Conservation (phyloP, 176 grass and related monocot species). For the Oryza meridionalis region DNA sequence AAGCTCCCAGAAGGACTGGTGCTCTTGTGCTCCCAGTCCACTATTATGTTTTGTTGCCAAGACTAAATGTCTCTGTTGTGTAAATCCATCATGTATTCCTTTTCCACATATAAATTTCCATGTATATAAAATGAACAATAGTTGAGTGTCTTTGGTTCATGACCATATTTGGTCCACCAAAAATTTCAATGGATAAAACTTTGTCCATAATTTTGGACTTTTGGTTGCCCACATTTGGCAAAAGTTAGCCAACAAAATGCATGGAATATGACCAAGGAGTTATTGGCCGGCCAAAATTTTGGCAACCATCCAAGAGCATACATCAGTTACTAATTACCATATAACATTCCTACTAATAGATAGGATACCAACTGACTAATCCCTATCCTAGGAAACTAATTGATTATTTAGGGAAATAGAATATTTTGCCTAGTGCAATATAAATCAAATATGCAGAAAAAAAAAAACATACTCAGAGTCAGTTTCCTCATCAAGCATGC, state of each 20-base stretch:
- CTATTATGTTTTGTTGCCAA: slow-evolving; percentile 5
- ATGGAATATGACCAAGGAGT: neutral
- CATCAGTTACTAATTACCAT: neutral
- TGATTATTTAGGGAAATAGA: neutral
- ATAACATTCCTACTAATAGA: neutral
- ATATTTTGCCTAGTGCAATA: slow-evolving; percentile 16
- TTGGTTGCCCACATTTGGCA: neutral
- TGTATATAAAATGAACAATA: neutral
- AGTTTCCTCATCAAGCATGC: slow-evolving; percentile 97
- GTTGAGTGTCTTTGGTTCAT: neutral
- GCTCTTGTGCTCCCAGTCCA: neutral
- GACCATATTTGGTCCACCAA: neutral
- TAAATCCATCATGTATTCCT: neutral
- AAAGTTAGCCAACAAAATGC: neutral
- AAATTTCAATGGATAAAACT: neutral
- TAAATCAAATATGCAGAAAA: slow-evolving; percentile 23
- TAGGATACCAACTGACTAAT: neutral
- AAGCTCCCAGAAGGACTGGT: no score
- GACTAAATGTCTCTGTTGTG: neutral
- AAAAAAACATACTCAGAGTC: slow-evolving; percentile 84
- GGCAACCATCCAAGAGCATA: neutral
- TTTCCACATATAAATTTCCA: neutral
- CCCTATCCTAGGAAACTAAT: neutral
- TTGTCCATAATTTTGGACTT: neutral
- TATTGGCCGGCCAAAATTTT: neutral